phyloP scores from a whole-genome alignment of 2,329 filamentous ascomycete genomes.

The Chaetomiaceae sp. region DNA sequence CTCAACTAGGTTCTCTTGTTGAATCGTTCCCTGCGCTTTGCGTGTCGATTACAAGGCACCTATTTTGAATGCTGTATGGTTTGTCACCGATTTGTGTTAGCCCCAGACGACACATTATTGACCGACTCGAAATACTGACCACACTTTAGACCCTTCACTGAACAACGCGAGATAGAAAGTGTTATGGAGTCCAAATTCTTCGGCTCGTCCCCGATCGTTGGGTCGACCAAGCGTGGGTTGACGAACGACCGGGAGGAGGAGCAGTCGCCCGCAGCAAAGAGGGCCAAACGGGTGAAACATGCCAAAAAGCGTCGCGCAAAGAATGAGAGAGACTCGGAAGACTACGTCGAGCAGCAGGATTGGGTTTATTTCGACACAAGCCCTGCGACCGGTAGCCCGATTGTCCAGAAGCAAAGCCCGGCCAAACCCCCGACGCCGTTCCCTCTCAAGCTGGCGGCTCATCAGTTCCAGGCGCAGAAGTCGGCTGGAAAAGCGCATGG shows the following conservation, averaged over 20 bases:
- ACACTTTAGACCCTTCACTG: too few relatives aligned
- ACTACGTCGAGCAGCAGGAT: background rate
- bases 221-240: slow-evolving; percentile 3
- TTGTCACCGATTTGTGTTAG: too few relatives aligned
- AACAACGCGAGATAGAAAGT: too few relatives aligned
- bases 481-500: background rate
- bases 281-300: slow-evolving; percentile 7
- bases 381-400: background rate
- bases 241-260: background rate
- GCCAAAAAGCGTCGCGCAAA: slow-evolving; percentile 3
- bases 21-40: too few relatives aligned
- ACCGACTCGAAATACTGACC: too few relatives aligned
- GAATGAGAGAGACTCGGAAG: background rate
- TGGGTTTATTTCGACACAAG: background rate
- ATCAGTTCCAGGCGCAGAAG: background rate
- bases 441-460: background rate
- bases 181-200: slow-evolving; percentile 2
- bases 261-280: slow-evolving; percentile 10
- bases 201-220: background rate
- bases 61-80: too few relatives aligned
- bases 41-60: too few relatives aligned
- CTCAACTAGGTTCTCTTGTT: too few relatives aligned
- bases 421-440: background rate
- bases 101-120: too few relatives aligned
- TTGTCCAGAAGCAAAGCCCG: background rate